Conservation (phyloP, 768 basidiomycete species). For the Russula earlei region DNA sequence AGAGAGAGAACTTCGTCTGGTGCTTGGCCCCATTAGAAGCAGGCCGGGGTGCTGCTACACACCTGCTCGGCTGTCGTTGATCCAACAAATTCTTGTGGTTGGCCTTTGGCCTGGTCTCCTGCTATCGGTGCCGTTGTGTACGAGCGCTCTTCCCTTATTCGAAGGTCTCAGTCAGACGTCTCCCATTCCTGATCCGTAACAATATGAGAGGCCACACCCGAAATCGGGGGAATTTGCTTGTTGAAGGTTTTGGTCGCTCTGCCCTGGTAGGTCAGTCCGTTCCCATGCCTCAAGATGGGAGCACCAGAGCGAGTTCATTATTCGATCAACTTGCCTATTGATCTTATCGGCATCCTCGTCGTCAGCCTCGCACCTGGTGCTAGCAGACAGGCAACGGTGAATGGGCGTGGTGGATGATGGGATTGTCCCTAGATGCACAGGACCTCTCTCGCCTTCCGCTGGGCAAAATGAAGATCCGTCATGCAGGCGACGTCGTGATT, state of each 20-base stretch:
- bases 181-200: conserved; percentile 96
- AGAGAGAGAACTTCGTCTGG: conserved; percentile 89
- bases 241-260: conserved; percentile 89
- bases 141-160: conserved; percentile 77
- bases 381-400: conserved; percentile 89
- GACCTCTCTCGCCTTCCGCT: too few species aligned
- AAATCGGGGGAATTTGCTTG: conserved; percentile 93
- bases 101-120: conserved; percentile 63
- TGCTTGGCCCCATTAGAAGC: conserved; percentile 95
- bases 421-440: too few species aligned
- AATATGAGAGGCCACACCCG: conserved; percentile 75
- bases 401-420: too few species aligned
- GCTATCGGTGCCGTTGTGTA: conserved; percentile 90
- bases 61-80: conserved; percentile 74
- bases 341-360: conserved; percentile 97
- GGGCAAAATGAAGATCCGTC: too few species aligned
- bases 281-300: conserved; percentile 73
- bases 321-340: conserved; percentile 83
- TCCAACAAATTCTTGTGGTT: conserved; percentile 77
- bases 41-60: conserved; percentile 62
- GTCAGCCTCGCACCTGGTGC: conserved; percentile 92
- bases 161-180: conserved; percentile 89
- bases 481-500: too few species aligned
- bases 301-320: conserved; percentile 81
- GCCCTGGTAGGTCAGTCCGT: conserved; percentile 61